These are phyloP conservation scores for Jamesozyma piceae DNA, from an alignment of 805 yeast genomes.

Conservation along the genomic window DNA sequence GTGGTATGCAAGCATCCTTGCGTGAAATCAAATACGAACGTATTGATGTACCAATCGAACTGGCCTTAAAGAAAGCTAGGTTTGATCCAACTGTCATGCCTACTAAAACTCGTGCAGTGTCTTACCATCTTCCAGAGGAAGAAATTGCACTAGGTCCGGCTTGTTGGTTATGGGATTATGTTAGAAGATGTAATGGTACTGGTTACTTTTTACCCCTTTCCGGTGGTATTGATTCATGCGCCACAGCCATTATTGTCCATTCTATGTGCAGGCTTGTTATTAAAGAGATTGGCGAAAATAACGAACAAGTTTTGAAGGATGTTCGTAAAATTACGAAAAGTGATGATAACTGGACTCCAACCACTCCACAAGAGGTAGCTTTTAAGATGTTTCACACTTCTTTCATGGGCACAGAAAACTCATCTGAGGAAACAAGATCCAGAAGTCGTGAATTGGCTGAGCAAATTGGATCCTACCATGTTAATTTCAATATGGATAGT, in stretches of 20 bases:
- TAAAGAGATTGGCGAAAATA: conserved; percentile 56
- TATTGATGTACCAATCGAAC: conserved; percentile 52
- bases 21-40: conserved; percentile 37
- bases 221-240: conserved; percentile 98
- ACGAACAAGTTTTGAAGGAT: conserved; percentile 68
- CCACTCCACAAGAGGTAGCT: conserved; percentile 67
- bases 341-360: conserved; percentile 55
- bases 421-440: conserved; percentile 74
- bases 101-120: conserved; percentile 39
- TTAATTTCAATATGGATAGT: conserved; percentile 84
- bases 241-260: conserved; percentile 88
- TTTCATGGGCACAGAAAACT: conserved; percentile 93
- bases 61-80: conserved; percentile 49
- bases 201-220: conserved; percentile 90
- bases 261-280: conserved; percentile 88
- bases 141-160: conserved; percentile 98
- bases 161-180: conserved; percentile 98
- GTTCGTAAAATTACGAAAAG: conserved; percentile 58
- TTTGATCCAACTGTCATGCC: conserved; percentile 60
- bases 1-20: conserved; percentile 55
- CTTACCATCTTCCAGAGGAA: conserved; percentile 79
- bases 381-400: conserved; percentile 73
- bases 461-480: conserved; percentile 79
- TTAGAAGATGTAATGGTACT: conserved; percentile 80
- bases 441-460: conserved; percentile 72